Base-by-base conservation (phyloP, 768 basidiomycete species). In the Serendipita indica region DNA sequence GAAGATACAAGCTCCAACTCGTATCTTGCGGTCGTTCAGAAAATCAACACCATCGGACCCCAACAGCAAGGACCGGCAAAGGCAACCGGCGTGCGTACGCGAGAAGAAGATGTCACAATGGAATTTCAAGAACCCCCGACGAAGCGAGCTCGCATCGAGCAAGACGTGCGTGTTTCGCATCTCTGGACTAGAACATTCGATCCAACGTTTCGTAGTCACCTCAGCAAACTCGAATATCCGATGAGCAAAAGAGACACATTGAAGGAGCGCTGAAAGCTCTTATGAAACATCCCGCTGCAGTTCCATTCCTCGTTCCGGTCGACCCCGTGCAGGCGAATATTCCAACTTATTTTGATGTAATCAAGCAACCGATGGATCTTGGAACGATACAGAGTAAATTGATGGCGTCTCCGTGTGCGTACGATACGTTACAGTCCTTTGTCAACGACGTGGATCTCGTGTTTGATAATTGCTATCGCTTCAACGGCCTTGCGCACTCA, bases 341-440 rank as follows among this genome's bases (percentile, higher is more conserved):
- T 61, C 94, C 91, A 5, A 89, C 93, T 69, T 99, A 99, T 65
- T 79, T 79, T 33, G 76, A 76, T 45, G 96, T 94, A 64, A 96
- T 99, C 69, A 73, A 83, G 58, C 82, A 82, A 62, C 92, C 96
- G 3, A 99, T 99, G 94, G 96, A 99, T 73, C 75, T 98, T 39
- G 83, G 83, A 62, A 87, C 92, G 0, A 87, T 99, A 79, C 76
- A 84, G 57, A 91, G 83, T 77, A 93, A 93, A 71, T 85, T 97
- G 67, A 13, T n/a, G 3, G 32, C 16, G 10, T n/a, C 20, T 61
- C 84, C 85, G n/a, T n/a, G n/a, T n/a, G 83, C 83, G 25, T 97
- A 96, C 78, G 92, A 93, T 71, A 89, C 84, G 30, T 97, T 98
- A 72, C 77, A 81, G 62, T 88, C 94, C 65, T 98, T 99, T 71